These are phyloP conservation scores for Scenedesmus sp. DNA, from an alignment of 163 green algal genomes.

Conservation along the genomic window DNA sequence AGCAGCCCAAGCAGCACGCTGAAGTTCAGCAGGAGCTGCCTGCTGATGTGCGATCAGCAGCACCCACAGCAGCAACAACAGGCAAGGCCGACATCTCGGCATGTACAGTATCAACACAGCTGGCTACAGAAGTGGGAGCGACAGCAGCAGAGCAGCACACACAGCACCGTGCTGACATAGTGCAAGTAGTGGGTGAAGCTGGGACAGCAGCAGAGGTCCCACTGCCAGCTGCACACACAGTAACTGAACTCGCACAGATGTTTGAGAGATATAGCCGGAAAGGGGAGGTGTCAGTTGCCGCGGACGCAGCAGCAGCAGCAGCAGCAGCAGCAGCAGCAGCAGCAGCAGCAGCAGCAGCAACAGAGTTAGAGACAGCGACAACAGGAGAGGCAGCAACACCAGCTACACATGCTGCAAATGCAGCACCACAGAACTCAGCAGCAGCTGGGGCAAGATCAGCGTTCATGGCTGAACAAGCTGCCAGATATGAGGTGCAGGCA, in stretches of 20 bases:
- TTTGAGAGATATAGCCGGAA: too few relatives aligned
- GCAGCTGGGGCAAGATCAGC: neutral
- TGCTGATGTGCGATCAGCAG: neutral
- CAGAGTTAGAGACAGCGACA: neutral
- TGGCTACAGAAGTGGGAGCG: neutral
- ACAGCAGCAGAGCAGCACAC: neutral
- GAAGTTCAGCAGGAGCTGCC: neutral
- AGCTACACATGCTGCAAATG: neutral
- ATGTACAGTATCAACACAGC: neutral
- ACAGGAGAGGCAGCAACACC: neutral
- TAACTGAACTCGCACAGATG: neutral
- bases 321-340: neutral
- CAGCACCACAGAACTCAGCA: neutral
- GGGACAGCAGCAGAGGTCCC: neutral
- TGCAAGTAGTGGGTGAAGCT: neutral
- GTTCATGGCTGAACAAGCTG: neutral
- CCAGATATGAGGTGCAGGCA: neutral
- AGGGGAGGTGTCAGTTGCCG: too few relatives aligned
- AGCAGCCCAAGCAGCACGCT: neutral
- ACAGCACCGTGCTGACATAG: neutral
- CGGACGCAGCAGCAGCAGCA: too few relatives aligned
- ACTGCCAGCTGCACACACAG: neutral
- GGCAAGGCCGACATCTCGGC: neutral
- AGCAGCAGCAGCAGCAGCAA: neutral
- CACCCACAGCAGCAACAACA: neutral